Base-by-base conservation (phyloP, 1,284 basidiomycete species). In the Jaminaea rosea region DNA sequence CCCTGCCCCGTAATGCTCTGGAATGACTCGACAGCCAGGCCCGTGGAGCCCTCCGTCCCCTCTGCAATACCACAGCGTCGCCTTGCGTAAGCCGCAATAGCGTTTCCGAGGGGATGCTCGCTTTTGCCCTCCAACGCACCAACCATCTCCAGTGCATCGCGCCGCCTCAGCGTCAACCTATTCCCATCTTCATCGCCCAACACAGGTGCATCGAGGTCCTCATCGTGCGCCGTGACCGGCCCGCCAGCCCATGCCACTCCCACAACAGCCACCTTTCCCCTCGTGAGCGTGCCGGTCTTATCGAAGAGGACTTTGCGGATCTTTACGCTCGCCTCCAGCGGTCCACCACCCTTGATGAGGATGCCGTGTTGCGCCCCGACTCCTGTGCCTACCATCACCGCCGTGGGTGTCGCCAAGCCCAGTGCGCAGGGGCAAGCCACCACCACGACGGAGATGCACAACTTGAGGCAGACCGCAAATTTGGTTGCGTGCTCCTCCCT, bases 371-470 rank as follows among this genome's bases (percentile, higher is more conserved):
- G 82, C 10, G 94, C 94, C 1, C 94, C 94, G 49, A 98, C 85
- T 0, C 94, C 94, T 0, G 94, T 98, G 26, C 94, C 94, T 34
- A 98, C 94, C 94, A 98, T 98, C 75, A 98, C 92, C 1, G 94
- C 94, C 0, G 94, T 98, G 0, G 94, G 94, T 0, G 94, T 98
- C 53, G 87, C 88, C 50, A 98, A 80, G 2, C 94, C 94, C 26
- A 99, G 81, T 0, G 94, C 94, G 72, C 94, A 99, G 0, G 94
- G 94, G 74, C 94, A 99, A 3, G 94, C 94, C 51, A 99, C 92
- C 41, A 99, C 94, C 52, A 99, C 83, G 58, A 98, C 93, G 46
- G 88, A 92, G 70, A 98, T 98, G 74, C 93, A 97, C 60, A 99
- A 84, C 78, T 96, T 92, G 55, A 99, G 79, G 72, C 93, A 97